A percentile compares a stretch with the other conserved stretches of the same genome.
Evolutionary conservation across 2,329 filamentous ascomycete genomes (phyloP).

Genomic region (Epichloe gansuensis): DNA sequence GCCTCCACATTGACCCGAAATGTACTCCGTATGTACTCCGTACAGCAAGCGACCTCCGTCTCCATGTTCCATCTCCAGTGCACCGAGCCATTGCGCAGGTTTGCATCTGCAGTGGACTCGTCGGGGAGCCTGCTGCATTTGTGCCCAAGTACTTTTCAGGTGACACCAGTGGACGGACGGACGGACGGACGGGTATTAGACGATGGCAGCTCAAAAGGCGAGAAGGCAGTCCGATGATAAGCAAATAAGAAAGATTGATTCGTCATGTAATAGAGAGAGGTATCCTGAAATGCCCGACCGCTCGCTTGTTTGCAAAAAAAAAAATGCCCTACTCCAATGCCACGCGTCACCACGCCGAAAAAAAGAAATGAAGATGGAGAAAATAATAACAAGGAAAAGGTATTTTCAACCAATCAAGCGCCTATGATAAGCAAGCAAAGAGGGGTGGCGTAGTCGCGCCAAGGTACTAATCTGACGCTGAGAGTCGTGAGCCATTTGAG

Average conservation of each 20-base stretch:
- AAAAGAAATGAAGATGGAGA: not conserved
- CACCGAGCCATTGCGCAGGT: not conserved
- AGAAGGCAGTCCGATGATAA: not conserved
- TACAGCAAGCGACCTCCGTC: not conserved
- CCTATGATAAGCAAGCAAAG: too few species aligned
- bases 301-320: conserved; percentile 1
- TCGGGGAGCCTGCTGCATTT: not conserved
- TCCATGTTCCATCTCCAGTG: not conserved
- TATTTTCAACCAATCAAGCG: not conserved
- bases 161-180: not conserved
- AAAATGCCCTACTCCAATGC: not conserved
- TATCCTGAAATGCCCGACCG: conserved; percentile 2
- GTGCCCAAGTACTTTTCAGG: not conserved
- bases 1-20: not conserved
- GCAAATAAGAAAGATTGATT: not conserved
- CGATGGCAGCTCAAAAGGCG: not conserved
- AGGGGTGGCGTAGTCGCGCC: not conserved
- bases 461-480: not conserved
- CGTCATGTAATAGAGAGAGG: not conserved
- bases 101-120: not conserved
- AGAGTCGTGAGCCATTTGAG: not conserved
- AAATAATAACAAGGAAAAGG: not conserved
- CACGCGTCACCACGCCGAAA: not conserved
- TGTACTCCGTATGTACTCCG: not conserved
- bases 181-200: too few species aligned